Percentiles rank a stretch among this genome's conserved stretches.
These are phyloP conservation scores for Calonectria multiphialidica DNA, from an alignment of 2,329 filamentous ascomycete species.

Conservation along the genomic window DNA sequence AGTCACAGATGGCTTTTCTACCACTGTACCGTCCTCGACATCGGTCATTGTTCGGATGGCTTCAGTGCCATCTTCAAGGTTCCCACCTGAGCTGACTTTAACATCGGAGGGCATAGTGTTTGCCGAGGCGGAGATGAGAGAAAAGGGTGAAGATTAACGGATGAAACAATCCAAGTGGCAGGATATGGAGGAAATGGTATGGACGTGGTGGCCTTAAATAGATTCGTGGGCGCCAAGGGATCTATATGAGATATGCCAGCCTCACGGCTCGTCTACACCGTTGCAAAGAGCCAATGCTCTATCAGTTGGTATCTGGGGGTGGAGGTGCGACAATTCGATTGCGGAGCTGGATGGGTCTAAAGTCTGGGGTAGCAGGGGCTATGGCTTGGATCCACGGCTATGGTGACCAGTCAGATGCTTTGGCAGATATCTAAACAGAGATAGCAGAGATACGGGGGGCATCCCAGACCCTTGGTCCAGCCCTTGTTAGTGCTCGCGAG, in stretches of 20 bases:
- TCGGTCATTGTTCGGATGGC: conserved; percentile 16
- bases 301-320: conserved; percentile 3
- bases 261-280: background rate
- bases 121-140: background rate
- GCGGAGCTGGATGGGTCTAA: background rate
- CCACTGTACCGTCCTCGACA: conserved; percentile 12
- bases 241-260: too few relatives aligned
- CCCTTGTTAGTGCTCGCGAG: background rate
- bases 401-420: background rate
- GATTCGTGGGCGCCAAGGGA: background rate
- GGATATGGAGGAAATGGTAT: background rate
- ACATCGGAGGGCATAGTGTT: background rate
- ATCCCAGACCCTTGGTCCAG: background rate
- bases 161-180: background rate
- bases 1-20: background rate
- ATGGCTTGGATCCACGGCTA: background rate
- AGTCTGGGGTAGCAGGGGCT: conserved; percentile 2
- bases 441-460: conserved; percentile 2
- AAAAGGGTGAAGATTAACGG: background rate
- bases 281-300: background rate
- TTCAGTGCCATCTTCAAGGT: conserved; percentile 5
- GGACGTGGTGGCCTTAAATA: background rate
- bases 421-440: background rate
- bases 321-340: background rate
- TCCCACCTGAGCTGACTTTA: background rate